These are phyloP conservation scores for Violaceomyces palustris DNA, from an alignment of 1,284 basidiomycete species.

Conservation along the genomic window DNA sequence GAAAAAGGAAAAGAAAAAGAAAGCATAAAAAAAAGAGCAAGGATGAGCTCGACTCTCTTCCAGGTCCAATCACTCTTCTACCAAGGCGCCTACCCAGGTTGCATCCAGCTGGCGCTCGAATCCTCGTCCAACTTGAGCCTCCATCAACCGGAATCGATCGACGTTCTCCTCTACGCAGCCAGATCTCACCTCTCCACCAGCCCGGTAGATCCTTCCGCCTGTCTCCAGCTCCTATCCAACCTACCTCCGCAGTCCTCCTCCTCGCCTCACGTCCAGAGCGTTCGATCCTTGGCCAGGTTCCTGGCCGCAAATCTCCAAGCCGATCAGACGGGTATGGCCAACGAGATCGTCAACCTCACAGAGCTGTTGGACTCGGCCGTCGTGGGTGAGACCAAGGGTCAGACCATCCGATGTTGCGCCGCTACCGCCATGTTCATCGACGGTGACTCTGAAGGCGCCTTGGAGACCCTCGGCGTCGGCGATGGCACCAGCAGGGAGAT, in stretches of 20 bases:
- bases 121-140: constrained; percentile 17
- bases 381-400: constrained; percentile 21
- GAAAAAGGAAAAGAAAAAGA: constrained; percentile 1
- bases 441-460: constrained; percentile 40
- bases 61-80: constrained; percentile 49
- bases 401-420: constrained; percentile 30
- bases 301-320: constrained; percentile 22
- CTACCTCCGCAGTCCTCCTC: constrained; percentile 4
- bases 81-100: constrained; percentile 47
- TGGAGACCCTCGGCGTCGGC: constrained; percentile 41
- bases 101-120: constrained; percentile 33
- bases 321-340: constrained; percentile 12
- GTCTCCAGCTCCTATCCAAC: constrained; percentile 30
- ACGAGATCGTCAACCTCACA: constrained; percentile 34
- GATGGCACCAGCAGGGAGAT: constrained; percentile 27
- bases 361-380: constrained; percentile 47
- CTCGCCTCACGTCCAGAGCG: constrained; percentile 24
- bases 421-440: constrained; percentile 41
- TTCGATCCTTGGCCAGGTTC: constrained; percentile 38
- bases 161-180: constrained; percentile 42
- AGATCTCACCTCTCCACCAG: constrained; percentile 41
- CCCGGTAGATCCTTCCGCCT: constrained; percentile 23
- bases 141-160: constrained; percentile 16
- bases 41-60: constrained; percentile 33
- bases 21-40: constrained; percentile 1